Evolutionary conservation across 768 basidiomycete genomes (phyloP).

Genomic region (Auricularia cornea): DNA sequence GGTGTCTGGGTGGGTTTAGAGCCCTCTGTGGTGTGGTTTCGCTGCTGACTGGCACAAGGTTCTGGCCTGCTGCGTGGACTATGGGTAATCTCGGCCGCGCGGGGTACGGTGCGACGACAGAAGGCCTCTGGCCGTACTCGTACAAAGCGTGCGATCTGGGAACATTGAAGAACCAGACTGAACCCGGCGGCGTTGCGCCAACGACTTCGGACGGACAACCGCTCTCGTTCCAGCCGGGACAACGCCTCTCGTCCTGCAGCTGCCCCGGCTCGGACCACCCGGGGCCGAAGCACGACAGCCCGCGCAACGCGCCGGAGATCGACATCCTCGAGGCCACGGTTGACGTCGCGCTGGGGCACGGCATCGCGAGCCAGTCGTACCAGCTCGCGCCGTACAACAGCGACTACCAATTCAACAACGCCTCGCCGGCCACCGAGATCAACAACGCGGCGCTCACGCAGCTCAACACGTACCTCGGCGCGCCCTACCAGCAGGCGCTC

Average conservation of each 20-base stretch:
- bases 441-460: constrained; percentile 41
- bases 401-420: constrained; percentile 52
- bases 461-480: constrained; percentile 65
- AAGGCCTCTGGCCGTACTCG: constrained; percentile 82
- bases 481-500: constrained; percentile 63
- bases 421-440: constrained; percentile 43
- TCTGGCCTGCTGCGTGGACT: constrained; percentile 45
- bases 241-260: constrained; percentile 80
- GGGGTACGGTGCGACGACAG: constrained; percentile 79
- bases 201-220: constrained; percentile 40
- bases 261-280: constrained; percentile 83
- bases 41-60: constrained; percentile 3
- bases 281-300: constrained; percentile 56
- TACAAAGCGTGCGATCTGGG: constrained; percentile 89
- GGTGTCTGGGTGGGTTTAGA: constrained; percentile 70
- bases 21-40: constrained; percentile 34
- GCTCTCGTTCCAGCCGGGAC: constrained; percentile 78
- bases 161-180: constrained; percentile 69
- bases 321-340: constrained; percentile 85
- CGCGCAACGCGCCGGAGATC: constrained; percentile 84
- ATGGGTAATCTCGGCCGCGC: constrained; percentile 79
- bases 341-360: constrained; percentile 40
- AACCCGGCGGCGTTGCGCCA: constrained; percentile 37
- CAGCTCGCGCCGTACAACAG: constrained; percentile 77
- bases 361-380: constrained; percentile 70